Percentiles rank a stretch among this genome's conserved stretches.
These are phyloP conservation scores for Dendrocalamus latiflorus DNA, from an alignment of 202 grass and related monocot species.

Conservation along the genomic window DNA sequence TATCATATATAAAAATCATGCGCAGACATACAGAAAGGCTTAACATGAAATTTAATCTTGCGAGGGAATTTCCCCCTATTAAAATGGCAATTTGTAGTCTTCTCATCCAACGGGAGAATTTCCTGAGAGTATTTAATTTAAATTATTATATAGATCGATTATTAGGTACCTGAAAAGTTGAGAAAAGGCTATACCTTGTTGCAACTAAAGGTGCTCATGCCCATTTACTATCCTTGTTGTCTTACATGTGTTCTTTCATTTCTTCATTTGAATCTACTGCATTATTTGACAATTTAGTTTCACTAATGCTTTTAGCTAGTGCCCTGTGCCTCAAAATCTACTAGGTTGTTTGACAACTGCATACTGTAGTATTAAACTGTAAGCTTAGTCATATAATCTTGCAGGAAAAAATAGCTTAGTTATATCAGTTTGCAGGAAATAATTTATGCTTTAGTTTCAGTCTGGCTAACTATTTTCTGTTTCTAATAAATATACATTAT, in stretches of 20 bases:
- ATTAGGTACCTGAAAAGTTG: not conserved
- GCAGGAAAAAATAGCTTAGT: not conserved
- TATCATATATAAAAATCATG: not conserved
- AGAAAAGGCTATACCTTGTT: not conserved
- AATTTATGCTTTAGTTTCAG: conserved; percentile 5
- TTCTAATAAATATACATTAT: conserved; percentile 28
- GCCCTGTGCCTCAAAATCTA: not conserved
- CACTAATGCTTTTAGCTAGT: not conserved
- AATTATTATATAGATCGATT: not conserved
- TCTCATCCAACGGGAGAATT: conserved; percentile 10
- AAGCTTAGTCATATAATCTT: conserved; percentile 2
- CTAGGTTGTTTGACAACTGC: not conserved
- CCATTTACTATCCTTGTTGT: not conserved
- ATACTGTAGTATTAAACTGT: not conserved
- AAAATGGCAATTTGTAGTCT: not conserved
- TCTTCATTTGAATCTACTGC: not conserved
- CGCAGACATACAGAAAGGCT: not conserved
- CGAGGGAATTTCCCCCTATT: not conserved
- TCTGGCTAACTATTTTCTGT: conserved; percentile 13
- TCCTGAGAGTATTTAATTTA: not conserved
- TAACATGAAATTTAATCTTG: not conserved
- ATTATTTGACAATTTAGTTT: conserved; percentile 1
- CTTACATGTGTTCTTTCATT: not conserved
- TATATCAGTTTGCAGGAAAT: not conserved
- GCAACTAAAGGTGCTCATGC: not conserved